Percentiles rank a stretch among this genome's conserved stretches.
Conservation (phyloP, 345 rosid species). For the Turnera subulata region DNA sequence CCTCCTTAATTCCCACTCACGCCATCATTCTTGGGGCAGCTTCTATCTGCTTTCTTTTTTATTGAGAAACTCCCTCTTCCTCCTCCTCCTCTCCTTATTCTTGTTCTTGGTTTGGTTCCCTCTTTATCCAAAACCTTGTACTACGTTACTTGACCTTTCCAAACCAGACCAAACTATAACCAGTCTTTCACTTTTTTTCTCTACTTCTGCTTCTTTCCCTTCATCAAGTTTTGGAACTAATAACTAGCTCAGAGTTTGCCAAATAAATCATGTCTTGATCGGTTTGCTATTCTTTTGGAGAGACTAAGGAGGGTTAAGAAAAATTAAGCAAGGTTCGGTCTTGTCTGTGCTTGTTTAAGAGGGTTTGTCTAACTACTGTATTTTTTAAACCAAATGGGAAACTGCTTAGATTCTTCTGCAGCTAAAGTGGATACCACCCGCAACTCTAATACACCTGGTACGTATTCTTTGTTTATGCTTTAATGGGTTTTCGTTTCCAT, state of each 20-base stretch:
- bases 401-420: conserved; percentile 26
- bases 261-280: no score
- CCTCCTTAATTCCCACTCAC: no score
- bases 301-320: no score
- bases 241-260: no score
- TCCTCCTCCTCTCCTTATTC: neutral
- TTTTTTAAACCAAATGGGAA: conserved; percentile 15
- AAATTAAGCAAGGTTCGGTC: no score
- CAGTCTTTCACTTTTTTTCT: neutral
- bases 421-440: conserved; percentile 19
- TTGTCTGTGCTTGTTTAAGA: neutral
- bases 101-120: neutral
- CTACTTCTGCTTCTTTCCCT: neutral
- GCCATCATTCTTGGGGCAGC: no score
- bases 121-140: neutral
- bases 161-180: neutral
- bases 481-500: neutral
- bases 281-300: neutral
- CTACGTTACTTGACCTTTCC: neutral
- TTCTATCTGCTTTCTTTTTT: no score
- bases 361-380: neutral
- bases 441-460: conserved; percentile 19
- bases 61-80: neutral
- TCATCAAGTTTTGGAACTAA: no score
- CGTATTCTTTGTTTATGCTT: neutral